phyloP scores from a whole-genome alignment of 2,329 filamentous ascomycete genomes.

The Paraconiothyrium brasiliense region DNA sequence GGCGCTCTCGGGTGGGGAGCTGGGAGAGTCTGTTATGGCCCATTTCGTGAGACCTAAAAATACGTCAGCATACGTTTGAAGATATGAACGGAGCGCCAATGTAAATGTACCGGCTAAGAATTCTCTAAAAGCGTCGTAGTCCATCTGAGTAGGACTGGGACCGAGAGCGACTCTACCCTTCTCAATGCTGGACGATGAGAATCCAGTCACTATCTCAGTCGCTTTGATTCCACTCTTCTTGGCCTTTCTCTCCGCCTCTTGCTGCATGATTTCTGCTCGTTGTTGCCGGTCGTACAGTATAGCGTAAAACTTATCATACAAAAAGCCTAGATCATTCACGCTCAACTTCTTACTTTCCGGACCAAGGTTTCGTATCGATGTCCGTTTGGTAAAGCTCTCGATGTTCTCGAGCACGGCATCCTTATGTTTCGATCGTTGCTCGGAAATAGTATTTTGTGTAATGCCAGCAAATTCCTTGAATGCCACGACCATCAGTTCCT shows the following conservation, averaged over 20 bases:
- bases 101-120: conserved; percentile 73
- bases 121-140: conserved; percentile 94
- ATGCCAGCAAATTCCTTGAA: conserved; percentile 98
- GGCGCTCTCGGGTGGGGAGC: conserved; percentile 64
- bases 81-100: not conserved
- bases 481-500: conserved; percentile 98
- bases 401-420: conserved; percentile 94
- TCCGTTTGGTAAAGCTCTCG: conserved; percentile 96
- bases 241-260: conserved; percentile 72
- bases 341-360: conserved; percentile 93
- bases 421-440: conserved; percentile 91
- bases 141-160: conserved; percentile 91
- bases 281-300: conserved; percentile 93
- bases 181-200: conserved; percentile 68
- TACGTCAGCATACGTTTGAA: conserved; percentile 19
- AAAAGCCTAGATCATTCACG: conserved; percentile 82
- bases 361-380: conserved; percentile 92
- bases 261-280: conserved; percentile 75
- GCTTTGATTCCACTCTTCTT: conserved; percentile 68
- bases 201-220: conserved; percentile 59
- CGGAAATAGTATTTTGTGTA: conserved; percentile 90
- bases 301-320: conserved; percentile 95
- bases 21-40: conserved; percentile 88
- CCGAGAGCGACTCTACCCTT: conserved; percentile 88
- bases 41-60: conserved; percentile 78